Conservation (phyloP, 305 asterid genomes). For the Fraxinus xanthoxyloides region DNA sequence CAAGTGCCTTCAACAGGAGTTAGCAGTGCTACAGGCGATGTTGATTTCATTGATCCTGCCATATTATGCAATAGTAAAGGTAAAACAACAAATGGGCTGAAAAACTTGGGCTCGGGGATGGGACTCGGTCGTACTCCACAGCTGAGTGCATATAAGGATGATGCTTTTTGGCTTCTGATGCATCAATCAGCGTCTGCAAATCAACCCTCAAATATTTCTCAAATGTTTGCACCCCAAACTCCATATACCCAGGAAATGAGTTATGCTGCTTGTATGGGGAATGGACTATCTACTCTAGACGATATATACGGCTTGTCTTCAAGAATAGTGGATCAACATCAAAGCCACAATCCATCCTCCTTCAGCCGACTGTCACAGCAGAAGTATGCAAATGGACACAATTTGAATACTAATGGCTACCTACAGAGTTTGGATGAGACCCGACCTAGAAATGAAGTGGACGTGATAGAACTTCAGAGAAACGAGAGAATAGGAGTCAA, state of each 20-base stretch:
- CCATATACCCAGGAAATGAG: constrained; percentile 38
- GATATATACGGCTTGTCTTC: constrained; percentile 46
- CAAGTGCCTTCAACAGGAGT: constrained; percentile 43
- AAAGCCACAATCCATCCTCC: constrained; percentile 41
- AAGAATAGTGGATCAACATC: constrained; percentile 41
- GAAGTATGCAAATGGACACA: constrained; percentile 42
- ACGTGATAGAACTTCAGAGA: constrained; percentile 45
- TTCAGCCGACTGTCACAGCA: constrained; percentile 46
- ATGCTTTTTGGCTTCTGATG: constrained; percentile 68
- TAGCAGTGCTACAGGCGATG: constrained; percentile 33
- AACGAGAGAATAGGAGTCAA: constrained; percentile 56
- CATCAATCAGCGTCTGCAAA: constrained; percentile 45
- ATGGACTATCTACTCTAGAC: constrained; percentile 36
- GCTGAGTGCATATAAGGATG: constrained; percentile 45
- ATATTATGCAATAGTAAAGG: constrained; percentile 38
- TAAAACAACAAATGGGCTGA: constrained; percentile 40
- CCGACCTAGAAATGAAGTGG: constrained; percentile 47
- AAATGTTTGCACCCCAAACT: constrained; percentile 42
- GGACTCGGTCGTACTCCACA: constrained; percentile 37
- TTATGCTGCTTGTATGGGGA: constrained; percentile 35
- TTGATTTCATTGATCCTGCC: constrained; percentile 58
- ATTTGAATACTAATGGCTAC: constrained; percentile 38
- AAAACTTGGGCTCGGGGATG: constrained; percentile 35
- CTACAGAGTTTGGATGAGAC: constrained; percentile 39
- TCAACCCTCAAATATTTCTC: constrained; percentile 49